Base-by-base conservation (phyloP, 2,329 filamentous ascomycete species). In the Nigrospora osmanthi region DNA sequence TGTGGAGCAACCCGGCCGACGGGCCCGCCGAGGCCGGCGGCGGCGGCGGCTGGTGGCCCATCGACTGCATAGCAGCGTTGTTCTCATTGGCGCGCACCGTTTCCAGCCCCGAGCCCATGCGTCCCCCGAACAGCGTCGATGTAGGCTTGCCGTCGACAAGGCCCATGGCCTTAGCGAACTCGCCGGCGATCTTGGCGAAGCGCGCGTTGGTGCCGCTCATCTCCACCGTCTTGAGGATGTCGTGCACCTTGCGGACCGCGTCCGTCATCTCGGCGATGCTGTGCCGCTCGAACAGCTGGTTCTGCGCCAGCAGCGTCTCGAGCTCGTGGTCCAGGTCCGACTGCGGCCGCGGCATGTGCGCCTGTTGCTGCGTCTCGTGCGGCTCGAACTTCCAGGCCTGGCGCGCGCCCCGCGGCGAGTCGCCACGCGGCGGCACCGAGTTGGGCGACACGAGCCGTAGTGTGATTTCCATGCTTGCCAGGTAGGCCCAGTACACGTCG, bases 171-270 rank as follows among this genome's bases (percentile, higher is more conserved):
- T 49, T 52, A 6, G 51, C 54, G 33, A 57, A 52, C 32, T 56
- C 53, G 35, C 50, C 45, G 11, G 55, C 47, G 11, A 48, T 49
- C 35, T 51, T 53, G 3, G 52, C 52, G 35, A 54, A 56, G 30
- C 51, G 53, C 16, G 55, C 55, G 34, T 52, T 55, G 35, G 53
- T 55, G 9, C 55, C 55, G 35, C 52, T 56, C 19, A 57, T 49
- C 17, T 56, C 53, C 11, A 54, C 51, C 7, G 44, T 52, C 28
- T 52, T 46, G 45, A 56, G 52, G 30, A 55, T 45, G 11, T 52
- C 43, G 40, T 51, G 52, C 11, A 57, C 43, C 17, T 50, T 46
- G 13, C 45, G 40, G 9, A 56, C 53, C 9, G 34, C 36, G 5
- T 47, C 45, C 17, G 35, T 49, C 43, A 57, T 51, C 40, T 56